A percentile compares a stretch with the other conserved stretches of the same genome.
phyloP scores from a whole-genome alignment of 768 basidiomycete genomes.

The Hygrophoropsis aurantiaca region DNA sequence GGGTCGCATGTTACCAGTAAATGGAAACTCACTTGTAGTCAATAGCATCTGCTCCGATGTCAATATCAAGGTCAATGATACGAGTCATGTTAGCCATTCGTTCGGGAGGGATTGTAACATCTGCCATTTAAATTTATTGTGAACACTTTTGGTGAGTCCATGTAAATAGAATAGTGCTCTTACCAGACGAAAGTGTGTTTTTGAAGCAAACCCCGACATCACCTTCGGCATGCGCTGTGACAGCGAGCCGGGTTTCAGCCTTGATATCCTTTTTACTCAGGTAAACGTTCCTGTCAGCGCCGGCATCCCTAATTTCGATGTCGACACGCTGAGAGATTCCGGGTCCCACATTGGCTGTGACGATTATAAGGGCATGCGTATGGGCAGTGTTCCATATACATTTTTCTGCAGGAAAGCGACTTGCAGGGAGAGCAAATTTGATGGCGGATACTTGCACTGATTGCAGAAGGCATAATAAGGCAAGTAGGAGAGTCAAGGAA shows the following conservation, averaged over 20 bases:
- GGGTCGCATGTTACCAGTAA: neutral
- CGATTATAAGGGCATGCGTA: slow-evolving; percentile 85
- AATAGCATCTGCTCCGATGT: slow-evolving; percentile 97
- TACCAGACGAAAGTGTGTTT: slow-evolving; percentile 76
- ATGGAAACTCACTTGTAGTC: slow-evolving; percentile 88
- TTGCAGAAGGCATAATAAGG: slow-evolving; percentile 28
- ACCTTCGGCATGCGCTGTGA: slow-evolving; percentile 91
- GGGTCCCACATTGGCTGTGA: slow-evolving; percentile 88
- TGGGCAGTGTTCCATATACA: slow-evolving; percentile 97
- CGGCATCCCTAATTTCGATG: slow-evolving; percentile 92
- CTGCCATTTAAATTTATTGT: neutral
- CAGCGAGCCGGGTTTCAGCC: slow-evolving; percentile 88
- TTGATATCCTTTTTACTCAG: slow-evolving; percentile 85
- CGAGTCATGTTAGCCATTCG: slow-evolving; percentile 45
- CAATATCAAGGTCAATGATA: slow-evolving; percentile 89
- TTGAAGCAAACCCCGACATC: slow-evolving; percentile 96
- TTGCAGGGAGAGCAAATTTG: slow-evolving; percentile 80
- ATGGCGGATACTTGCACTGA: slow-evolving; percentile 52
- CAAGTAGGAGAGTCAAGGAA: slow-evolving; percentile 11
- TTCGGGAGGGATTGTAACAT: neutral
- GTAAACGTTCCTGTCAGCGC: slow-evolving; percentile 83
- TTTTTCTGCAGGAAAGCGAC: slow-evolving; percentile 71
- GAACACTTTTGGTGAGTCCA: neutral
- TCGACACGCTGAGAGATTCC: slow-evolving; percentile 82
- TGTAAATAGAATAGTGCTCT: slow-evolving; percentile 25